Evolutionary conservation across 371 early-diverging fungal genomes (phyloP), one percentile per base, ranked within the genome.

Genomic region (Rhizopus arrhizus): DNA sequence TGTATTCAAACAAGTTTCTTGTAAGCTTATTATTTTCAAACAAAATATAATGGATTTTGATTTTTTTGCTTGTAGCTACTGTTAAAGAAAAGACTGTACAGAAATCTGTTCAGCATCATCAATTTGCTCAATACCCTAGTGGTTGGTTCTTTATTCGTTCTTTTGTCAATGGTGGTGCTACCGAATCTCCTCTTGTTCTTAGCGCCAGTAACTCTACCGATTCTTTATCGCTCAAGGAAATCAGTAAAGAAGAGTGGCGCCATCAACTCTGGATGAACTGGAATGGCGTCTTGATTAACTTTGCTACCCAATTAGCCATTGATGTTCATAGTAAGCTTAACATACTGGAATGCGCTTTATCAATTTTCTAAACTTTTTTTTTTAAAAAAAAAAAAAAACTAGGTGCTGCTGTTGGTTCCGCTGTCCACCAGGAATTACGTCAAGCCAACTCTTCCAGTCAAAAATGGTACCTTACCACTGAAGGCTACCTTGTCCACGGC

Each of bases 211-310:
- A 42, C 28, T 53, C 59, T 5, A 47, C 53, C 1, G 51, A 62
- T 34, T 15, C 51, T 3, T 15, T 79, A 29, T 38, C 49, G 13
- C 42, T 79, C 6, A 40, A 61, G 12, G 43, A 56, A 12, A 60
- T 79, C n/a, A 63, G 62, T 36, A 61, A 58, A 0, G 63, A 59
- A 16, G 16, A 72, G 7, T 79, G 79, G 79, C 70, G 64, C 8
- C 10, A 61, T 6, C 85, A 84, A 53, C 69, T 84, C 7, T 84
- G 85, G 85, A 69, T 80, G 38, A 76, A 79, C 57, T 63, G 70
- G 57, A 65, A 80, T 36, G 85, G 85, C 29, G 72, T 68, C 40
- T 56, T 84, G 49, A 71, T 84, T 62, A 84, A 82, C 58, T 82
- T 79, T 65, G 73, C 67, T 36, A 76, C 78, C 28, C 73, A 77